Evolutionary conservation across 306 rosid species (phyloP).

Genomic region (Crataegus laevigata): DNA sequence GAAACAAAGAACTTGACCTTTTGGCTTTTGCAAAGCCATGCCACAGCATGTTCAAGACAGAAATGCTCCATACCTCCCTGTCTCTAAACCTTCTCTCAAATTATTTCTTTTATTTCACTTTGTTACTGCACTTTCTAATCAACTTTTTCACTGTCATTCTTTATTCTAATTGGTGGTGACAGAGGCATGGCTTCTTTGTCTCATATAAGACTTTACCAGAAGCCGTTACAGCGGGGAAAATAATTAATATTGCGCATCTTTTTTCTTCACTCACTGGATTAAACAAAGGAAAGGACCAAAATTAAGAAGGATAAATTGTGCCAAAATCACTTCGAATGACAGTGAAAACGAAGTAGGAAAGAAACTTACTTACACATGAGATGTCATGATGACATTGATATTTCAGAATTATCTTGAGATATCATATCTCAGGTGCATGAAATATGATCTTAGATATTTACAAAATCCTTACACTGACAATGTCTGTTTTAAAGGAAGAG

Average conservation of each 20-base stretch:
- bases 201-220: slow-evolving; percentile 19
- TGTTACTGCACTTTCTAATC: slow-evolving; percentile 19
- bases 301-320: too few species aligned
- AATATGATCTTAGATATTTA: background rate
- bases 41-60: slow-evolving; percentile 31
- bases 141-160: slow-evolving; percentile 21
- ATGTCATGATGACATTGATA: too few species aligned
- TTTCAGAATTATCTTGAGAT: too few species aligned
- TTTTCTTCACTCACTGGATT: too few species aligned
- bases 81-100: slow-evolving; percentile 3
- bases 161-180: slow-evolving; percentile 20
- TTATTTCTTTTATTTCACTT: slow-evolving; percentile 9
- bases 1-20: slow-evolving; percentile 50
- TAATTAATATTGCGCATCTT: too few species aligned
- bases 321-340: background rate
- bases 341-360: slow-evolving; percentile 8
- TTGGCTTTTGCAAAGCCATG: slow-evolving; percentile 20
- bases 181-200: slow-evolving; percentile 20
- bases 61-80: slow-evolving; percentile 47
- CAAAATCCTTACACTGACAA: background rate
- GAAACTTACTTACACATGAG: too few species aligned
- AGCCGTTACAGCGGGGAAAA: background rate
- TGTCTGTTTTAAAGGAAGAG: background rate
- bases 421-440: too few species aligned
- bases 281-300: too few species aligned